phyloP scores from a whole-genome alignment of 768 basidiomycete genomes.

The Collybia mongolica region DNA sequence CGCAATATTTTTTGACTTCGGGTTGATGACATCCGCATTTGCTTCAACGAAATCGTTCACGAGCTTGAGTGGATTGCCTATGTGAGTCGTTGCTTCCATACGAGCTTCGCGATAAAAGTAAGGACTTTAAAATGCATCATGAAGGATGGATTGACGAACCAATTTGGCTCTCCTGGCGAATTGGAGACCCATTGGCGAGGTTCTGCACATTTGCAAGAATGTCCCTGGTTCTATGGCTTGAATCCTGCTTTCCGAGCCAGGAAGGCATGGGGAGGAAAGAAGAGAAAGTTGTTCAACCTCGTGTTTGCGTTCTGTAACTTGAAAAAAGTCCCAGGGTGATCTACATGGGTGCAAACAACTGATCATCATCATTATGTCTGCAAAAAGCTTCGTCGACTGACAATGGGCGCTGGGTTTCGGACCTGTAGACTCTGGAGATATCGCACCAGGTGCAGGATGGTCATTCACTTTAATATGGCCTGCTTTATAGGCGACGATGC shows the following conservation, averaged over 20 bases:
- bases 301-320: too few species aligned
- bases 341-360: too few species aligned
- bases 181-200: not conserved
- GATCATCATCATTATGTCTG: too few species aligned
- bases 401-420: too few species aligned
- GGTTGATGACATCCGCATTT: slow-evolving; percentile 11
- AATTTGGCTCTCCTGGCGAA: not conserved
- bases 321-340: too few species aligned
- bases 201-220: not conserved
- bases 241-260: not conserved
- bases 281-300: too few species aligned
- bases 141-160: not conserved
- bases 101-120: not conserved
- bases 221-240: not conserved
- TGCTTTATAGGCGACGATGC: too few species aligned
- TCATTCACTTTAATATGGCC: too few species aligned
- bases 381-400: too few species aligned
- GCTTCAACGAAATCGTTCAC: slow-evolving; percentile 22
- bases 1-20: slow-evolving; percentile 14
- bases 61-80: slow-evolving; percentile 9
- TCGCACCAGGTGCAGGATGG: too few species aligned
- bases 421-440: too few species aligned
- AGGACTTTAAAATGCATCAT: not conserved
- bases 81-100: slow-evolving; percentile 3
- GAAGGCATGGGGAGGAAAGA: not conserved